These are phyloP conservation scores for Phytophthora capsici DNA, from an alignment of 352 stramenopile genomes.

Conservation along the genomic window DNA sequence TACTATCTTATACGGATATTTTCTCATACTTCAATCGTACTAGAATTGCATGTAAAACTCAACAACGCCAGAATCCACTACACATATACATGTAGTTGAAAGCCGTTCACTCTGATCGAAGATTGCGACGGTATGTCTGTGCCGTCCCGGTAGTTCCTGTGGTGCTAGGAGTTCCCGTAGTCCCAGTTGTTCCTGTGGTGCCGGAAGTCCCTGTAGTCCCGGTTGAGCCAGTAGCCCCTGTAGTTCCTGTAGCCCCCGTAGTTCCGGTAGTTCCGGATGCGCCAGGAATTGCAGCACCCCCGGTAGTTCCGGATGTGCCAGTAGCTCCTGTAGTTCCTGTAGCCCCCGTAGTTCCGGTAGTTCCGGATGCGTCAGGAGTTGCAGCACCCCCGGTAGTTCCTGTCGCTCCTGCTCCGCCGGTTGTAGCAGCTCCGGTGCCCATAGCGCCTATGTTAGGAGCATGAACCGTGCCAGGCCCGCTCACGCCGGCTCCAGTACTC, in stretches of 20 bases:
- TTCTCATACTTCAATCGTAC: too few species aligned
- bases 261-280: not conserved
- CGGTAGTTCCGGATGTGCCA: not conserved
- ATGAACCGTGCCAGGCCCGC: not conserved
- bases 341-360: not conserved
- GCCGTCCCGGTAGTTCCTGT: too few species aligned
- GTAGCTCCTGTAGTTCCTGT: not conserved
- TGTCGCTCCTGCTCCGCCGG: not conserved
- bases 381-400: not conserved
- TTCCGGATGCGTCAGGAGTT: not conserved
- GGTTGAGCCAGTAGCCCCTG: not conserved
- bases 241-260: not conserved
- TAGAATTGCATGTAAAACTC: too few species aligned
- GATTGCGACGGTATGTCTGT: slow-evolving; percentile 1
- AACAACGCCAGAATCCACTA: too few species aligned
- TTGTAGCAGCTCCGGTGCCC: not conserved
- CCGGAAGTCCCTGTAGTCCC: not conserved
- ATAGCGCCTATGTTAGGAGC: not conserved
- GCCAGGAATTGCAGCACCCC: not conserved
- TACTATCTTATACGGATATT: too few species aligned
- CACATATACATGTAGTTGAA: too few species aligned
- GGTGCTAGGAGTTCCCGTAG: not conserved
- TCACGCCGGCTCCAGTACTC: not conserved
- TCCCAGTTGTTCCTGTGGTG: not conserved
- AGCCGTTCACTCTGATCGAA: not conserved